A percentile compares a stretch with the other conserved stretches of the same genome.
Conservation (phyloP, 75 land plant genomes). For the Pinus tabuliformis region DNA sequence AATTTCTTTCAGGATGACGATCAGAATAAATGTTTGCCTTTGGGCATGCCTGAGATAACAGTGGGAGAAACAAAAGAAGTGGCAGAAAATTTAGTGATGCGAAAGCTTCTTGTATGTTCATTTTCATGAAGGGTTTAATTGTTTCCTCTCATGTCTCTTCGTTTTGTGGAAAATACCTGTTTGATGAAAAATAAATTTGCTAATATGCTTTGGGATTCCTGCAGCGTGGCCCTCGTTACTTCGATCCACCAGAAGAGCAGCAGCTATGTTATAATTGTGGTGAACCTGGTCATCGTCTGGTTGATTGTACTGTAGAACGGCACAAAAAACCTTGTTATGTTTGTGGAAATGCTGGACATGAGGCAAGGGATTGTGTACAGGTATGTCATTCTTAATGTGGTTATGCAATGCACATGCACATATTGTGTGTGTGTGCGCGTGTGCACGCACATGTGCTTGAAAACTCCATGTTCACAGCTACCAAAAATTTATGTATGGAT, state of each 20-base stretch:
- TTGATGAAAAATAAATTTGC: not conserved
- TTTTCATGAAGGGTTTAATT: conserved; percentile 2
- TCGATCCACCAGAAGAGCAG: conserved; percentile 62
- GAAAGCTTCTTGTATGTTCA: conserved; percentile 41
- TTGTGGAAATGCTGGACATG: conserved; percentile 78
- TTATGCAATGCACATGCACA: not conserved
- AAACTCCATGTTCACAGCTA: too few species aligned
- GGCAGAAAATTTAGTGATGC: conserved; percentile 26
- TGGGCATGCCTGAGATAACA: not conserved
- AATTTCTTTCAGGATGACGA: not conserved
- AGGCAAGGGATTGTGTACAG: conserved; percentile 57
- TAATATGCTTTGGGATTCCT: conserved; percentile 4
- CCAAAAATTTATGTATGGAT: too few species aligned
- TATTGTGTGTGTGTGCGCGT: not conserved
- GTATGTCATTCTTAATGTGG: conserved; percentile 17
- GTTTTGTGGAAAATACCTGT: not conserved
- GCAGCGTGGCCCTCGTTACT: conserved; percentile 89
- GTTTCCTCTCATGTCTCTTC: not conserved
- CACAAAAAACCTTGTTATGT: conserved; percentile 15
- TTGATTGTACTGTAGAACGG: not conserved
- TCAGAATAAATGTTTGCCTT: not conserved
- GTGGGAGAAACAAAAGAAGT: conserved; percentile 5
- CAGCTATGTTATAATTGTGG: conserved; percentile 78
- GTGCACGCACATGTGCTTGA: not conserved
- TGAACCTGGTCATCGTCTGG: conserved; percentile 67